Evolutionary conservation across 2,329 filamentous ascomycete genomes (phyloP), one percentile per base, ranked within the genome.

Genomic region (Scedosporium minutisporum): DNA sequence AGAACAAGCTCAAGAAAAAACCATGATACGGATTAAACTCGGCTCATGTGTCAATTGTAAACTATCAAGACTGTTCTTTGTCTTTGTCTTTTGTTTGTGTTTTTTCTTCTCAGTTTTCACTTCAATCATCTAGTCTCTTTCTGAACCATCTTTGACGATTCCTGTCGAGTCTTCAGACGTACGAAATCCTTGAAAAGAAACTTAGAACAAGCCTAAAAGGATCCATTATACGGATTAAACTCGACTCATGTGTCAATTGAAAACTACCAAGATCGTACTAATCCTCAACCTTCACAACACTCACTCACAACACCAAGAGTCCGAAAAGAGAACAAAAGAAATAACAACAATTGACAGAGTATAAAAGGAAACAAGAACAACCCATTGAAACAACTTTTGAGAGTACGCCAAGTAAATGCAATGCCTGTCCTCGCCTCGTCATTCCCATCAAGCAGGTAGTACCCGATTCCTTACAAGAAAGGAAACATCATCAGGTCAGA

Each of bases 371-470:
- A 55, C 18, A 55, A 55, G 6, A 29, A 55, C 23, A 23, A 27
- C 51, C 51, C 51, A 25, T 12, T 14, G 23, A 23, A 55, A 55
- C 51, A 55, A 55, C 51, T 55, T 55, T 48, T 23, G 51, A 55
- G 18, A 55, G 51, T 55, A 55, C 51, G 51, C 51, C 51, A 60
- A 68, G 66, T 33, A 62, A 67, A 41, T 70, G 74, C 14, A 62
- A 64, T 21, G 66, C 64, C 57, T 33, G 75, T 74, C 74, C 70
- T 76, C 69, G 70, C 75, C 77, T 78, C 77, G 73, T 80, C 79
- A 80, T 81, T 75, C 77, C 77, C 71, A 76, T 65, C 23, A 60
- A 41, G 58, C 58, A 60, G 38, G 58, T 46, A 14, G 33, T 33
- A 23, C 55, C 55, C 55, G 55, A 58, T 33, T 58, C 21, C 33